Base-by-base conservation (phyloP, 805 yeast genomes). In the Myxozyma lipomycoides region DNA sequence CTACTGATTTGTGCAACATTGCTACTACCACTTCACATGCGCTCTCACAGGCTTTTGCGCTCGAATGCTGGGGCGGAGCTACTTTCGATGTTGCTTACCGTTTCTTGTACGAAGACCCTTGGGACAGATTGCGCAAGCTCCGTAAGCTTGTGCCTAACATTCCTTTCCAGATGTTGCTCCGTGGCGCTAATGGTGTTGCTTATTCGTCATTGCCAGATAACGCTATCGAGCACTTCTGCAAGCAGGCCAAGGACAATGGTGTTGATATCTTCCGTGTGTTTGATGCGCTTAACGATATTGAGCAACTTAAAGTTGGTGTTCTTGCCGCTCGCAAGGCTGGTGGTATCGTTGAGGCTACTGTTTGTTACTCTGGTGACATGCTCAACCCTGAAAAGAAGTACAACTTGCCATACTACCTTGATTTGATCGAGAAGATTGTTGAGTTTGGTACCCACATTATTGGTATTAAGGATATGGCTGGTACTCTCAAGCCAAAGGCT, bases 51-150 rank as follows among this genome's bases (percentile, higher is more conserved):
- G 95, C 95, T 2, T 93, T 89, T 70, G 93, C 99, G 18, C 75
- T 93, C 48, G 99, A 93, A 74, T 93, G 98, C 76, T 93, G 99
- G 99, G 99, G 99, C 73, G 99, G 99, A 73, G 99, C 99, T 48
- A 93, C 99, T 35, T 93, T 93, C 64, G 99, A 93, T 67, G 99
- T 93, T 48, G 85, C 96, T 48, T 90, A 93, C 98, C 82, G 99
- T 72, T 93, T 93, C 79, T 77, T 93, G 65, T 88, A 91, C 70
- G 99, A 93, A 76, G 97, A 90, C 70, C 99, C 99, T 60, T 93
- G 99, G 99, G 95, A 79, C 53, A 82, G 99, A 72, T 78, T 93
- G 70, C 81, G 95, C 70, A 78, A 81, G 70, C 76, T 93, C 71
- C 82, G 98, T 72, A 78, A 78, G 64, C 78, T 84, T 51, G 98